Evolutionary conservation across 257 asterid genomes (phyloP).

Genomic region (Solanum virginianum): DNA sequence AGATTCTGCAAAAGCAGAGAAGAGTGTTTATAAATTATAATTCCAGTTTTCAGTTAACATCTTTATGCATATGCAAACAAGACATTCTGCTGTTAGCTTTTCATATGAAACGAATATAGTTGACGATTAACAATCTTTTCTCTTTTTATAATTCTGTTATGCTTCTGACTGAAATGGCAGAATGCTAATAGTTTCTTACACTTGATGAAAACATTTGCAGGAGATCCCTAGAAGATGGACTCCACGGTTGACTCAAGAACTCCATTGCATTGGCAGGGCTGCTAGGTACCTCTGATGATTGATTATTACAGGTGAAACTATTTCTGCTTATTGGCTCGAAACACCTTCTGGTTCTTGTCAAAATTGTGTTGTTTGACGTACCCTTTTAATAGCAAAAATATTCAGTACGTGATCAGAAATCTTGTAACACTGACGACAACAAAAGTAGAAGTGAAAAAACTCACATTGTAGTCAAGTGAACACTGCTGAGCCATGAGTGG

Average conservation of each 20-base stretch:
- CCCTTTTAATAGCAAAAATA: background rate
- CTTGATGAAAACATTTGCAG: slow-evolving; percentile 31
- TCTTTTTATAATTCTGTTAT: background rate
- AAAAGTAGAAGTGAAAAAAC: background rate
- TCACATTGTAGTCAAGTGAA: background rate
- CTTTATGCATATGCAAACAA: background rate
- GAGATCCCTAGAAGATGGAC: slow-evolving; percentile 39
- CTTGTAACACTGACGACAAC: background rate
- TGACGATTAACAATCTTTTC: background rate
- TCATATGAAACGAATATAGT: background rate
- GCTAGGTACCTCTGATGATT: slow-evolving; percentile 16
- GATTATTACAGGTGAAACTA: slow-evolving; percentile 9
- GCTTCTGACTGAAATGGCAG: background rate
- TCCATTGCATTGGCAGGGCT: slow-evolving; percentile 40
- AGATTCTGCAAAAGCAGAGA: background rate
- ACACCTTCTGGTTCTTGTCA: background rate
- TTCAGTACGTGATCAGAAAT: background rate
- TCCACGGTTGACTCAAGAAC: slow-evolving; percentile 44
- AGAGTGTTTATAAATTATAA: background rate
- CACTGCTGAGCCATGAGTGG: background rate
- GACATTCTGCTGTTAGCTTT: background rate
- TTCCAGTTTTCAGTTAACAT: background rate
- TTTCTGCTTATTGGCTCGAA: slow-evolving; percentile 3
- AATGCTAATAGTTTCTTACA: slow-evolving; percentile 17
- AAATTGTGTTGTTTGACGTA: background rate